phyloP scores from a whole-genome alignment of 2,329 filamentous ascomycete genomes.

The Fusarium equiseti region DNA sequence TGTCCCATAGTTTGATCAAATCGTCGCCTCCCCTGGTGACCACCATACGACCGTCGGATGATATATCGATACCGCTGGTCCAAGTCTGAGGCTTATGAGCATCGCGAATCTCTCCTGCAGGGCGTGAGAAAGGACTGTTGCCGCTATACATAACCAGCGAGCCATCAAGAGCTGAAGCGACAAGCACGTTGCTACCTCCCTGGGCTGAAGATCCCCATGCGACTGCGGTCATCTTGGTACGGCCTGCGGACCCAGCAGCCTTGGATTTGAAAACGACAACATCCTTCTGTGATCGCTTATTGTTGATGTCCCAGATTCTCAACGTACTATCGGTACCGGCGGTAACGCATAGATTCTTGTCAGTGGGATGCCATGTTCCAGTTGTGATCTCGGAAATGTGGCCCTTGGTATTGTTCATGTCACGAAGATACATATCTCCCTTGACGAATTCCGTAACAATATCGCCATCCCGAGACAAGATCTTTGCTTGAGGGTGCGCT shows the following conservation, averaged over 20 bases:
- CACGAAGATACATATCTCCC: constrained; percentile 97
- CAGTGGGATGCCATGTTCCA: constrained; percentile 89
- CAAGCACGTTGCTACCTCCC: constrained; percentile 82
- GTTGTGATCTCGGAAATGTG: constrained; percentile 93
- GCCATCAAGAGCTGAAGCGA: constrained; percentile 88
- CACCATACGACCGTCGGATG: constrained; percentile 88
- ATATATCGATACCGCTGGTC: constrained; percentile 93
- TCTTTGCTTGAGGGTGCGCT: constrained; percentile 89
- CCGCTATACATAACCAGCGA: constrained; percentile 93
- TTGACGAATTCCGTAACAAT: constrained; percentile 90
- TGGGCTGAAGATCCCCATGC: constrained; percentile 84
- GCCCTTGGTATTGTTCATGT: constrained; percentile 98
- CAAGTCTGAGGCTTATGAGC: constrained; percentile 87
- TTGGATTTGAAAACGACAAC: constrained; percentile 96
- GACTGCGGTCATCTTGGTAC: constrained; percentile 93
- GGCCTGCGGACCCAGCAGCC: constrained; percentile 86
- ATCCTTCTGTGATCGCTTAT: constrained; percentile 88
- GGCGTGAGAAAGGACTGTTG: constrained; percentile 85
- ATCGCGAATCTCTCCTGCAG: constrained; percentile 83
- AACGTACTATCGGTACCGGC: constrained; percentile 95
- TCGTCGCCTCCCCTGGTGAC: constrained; percentile 93
- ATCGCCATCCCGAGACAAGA: constrained; percentile 90
- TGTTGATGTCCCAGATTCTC: constrained; percentile 96
- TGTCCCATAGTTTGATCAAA: constrained; percentile 96
- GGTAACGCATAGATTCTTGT: constrained; percentile 87